Evolutionary conservation across 2,329 filamentous ascomycete genomes (phyloP), one percentile per base, ranked within the genome.

Genomic region (Drechmeria coniospora): DNA sequence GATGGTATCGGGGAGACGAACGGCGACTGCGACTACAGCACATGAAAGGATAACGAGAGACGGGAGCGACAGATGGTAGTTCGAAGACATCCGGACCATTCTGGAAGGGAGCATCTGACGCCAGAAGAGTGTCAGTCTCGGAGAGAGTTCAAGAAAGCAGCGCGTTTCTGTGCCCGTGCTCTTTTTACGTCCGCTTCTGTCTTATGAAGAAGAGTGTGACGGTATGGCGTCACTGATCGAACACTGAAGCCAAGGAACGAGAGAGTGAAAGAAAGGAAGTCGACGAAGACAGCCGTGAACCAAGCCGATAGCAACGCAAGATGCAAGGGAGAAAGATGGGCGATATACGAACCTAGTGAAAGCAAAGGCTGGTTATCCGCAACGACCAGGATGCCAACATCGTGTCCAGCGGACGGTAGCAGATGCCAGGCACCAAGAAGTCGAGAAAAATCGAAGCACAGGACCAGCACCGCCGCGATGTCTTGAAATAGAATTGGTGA

Each of bases 71-170:
- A 53, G 39, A 33, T 37, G 28, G 33, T 41, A 37, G 28, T 32
- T 30, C 31, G 34, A 37, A 32, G 53, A 47, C 50, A 44, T 46
- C 33, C 34, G 39, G 43, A 54, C 54, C 59, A 62, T 61, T 46
- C 50, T 61, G 51, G 45, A 41, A 39, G 44, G 42, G 44, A 46
- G 51, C 53, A 58, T 62, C 57, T 59, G 32, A 15, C n/a, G 8
- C 12, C 10, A 19, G n/a, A 3, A 9, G 22, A 27, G 13, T 7
- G 15, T 36, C 14, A 37, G 34, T 22, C 21, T 29, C 25, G 27
- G 25, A 24, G 25, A 33, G 10, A 17, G n/a, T n/a, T 8, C n/a
- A 5, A 27, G n/a, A n/a, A n/a, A n/a, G n/a, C n/a, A 21, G 7
- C 10, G 5, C 6, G 13, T n/a, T 23, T 30, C 15, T 14, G 15